Conservation (phyloP, 1,284 basidiomycete genomes). For the Melampsora americana region DNA sequence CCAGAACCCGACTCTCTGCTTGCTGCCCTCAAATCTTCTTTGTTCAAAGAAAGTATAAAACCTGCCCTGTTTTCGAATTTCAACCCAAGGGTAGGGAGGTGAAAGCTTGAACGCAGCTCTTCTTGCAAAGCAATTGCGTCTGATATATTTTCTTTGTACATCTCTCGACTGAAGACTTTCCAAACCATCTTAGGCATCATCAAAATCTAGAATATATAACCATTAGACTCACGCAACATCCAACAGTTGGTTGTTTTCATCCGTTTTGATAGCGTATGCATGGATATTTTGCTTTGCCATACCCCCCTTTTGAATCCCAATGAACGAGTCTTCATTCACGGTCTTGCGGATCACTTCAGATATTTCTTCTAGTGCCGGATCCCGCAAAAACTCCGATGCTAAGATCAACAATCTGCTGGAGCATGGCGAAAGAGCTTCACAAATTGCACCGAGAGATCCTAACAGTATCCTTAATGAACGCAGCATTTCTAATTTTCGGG, state of each 20-base stretch:
- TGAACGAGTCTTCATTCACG: conserved; percentile 38
- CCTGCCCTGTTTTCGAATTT: conserved; percentile 45
- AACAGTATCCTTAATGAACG: conserved; percentile 24
- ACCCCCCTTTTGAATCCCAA: conserved; percentile 40
- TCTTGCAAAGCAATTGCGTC: conserved; percentile 47
- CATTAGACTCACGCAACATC: conserved; percentile 35
- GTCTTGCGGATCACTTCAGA: conserved; percentile 14
- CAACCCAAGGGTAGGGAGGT: conserved; percentile 45
- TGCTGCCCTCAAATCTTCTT: conserved; percentile 45
- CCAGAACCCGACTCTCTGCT: conserved; percentile 11
- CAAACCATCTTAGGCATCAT: neutral
- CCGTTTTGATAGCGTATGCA: conserved; percentile 42
- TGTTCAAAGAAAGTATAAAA: conserved; percentile 45
- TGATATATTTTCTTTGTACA: conserved; percentile 46
- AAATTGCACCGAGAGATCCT: conserved; percentile 24
- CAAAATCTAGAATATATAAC: neutral
- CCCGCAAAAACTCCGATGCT: conserved; percentile 25
- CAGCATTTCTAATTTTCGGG: conserved; percentile 40
- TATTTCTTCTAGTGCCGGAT: conserved; percentile 27
- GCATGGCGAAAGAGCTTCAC: conserved; percentile 19
- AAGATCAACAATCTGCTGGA: conserved; percentile 19
- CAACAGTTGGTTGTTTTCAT: conserved; percentile 24
- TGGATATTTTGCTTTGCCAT: conserved; percentile 43
- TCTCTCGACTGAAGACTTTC: conserved; percentile 29
- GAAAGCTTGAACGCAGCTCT: conserved; percentile 21